Evolutionary conservation across 2,329 filamentous ascomycete species (phyloP), one percentile per base, ranked within the genome.

Genomic region (Colletotrichum musicola): DNA sequence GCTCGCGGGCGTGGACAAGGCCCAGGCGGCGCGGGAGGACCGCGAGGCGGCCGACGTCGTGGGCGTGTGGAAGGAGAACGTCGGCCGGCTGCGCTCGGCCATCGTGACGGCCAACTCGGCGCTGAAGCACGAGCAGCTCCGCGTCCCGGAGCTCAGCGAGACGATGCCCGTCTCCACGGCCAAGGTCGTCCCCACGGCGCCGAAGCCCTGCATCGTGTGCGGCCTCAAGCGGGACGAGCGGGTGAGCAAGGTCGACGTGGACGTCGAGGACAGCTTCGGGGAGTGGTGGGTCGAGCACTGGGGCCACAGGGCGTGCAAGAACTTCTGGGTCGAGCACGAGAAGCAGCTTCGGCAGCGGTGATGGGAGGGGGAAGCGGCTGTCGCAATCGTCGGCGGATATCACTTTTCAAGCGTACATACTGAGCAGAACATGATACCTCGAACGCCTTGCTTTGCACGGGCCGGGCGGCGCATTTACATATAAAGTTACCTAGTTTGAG

Each of bases 271-370:
- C 78, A 94, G 92, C 77, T 98, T 98, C 83, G 94, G 94, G 13
- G 95, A 98, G 82, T 98, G 94, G 93, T 98, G 95, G 95, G 85
- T 92, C 49, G 94, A 98, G 53, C 91, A 95, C 78, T 95, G 94
- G 92, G 93, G 92, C 0, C 92, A 95, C 79, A 83, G 88, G 70
- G 88, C 89, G 20, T 98, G 95, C 80, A 89, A 89, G 77, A 91
- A 92, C 71, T 97, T 97, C 76, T 98, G 95, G 95, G 82, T 91
- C 68, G 85, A 91, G 73, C 91, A 97, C 78, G 92, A 93, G 78
- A 84, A 84, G 61, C 84, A 85, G 66, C 82, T 97, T 72, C 88
- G 89, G 71, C 91, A 92, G 74, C 87, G 92, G 74, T 96, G 73
- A 78, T 10, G 51, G n/a, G 42, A 20, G 7, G 12, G 18, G 13